These are phyloP conservation scores for Fraxinus excelsior DNA, from an alignment of 257 asterid genomes.

Conservation along the genomic window DNA sequence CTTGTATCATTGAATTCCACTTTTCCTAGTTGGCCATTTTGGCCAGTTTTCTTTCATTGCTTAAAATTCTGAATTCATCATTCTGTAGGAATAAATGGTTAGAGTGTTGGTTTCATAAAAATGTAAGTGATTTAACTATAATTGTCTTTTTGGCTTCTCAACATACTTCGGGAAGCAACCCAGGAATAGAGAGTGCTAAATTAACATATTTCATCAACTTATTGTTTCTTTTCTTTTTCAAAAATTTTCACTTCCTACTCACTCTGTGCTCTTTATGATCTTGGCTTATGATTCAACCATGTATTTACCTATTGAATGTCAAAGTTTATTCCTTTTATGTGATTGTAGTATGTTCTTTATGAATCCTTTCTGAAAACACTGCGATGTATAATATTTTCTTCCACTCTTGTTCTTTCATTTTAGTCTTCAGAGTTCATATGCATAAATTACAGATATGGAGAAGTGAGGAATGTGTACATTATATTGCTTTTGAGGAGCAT, in stretches of 20 bases:
- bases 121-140: neutral
- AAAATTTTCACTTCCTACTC: neutral
- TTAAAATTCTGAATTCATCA: constrained; percentile 11
- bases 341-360: neutral
- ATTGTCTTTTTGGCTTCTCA: constrained; percentile 15
- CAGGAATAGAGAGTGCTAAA: neutral
- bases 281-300: neutral
- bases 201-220: neutral
- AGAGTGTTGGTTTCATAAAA: neutral
- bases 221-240: neutral
- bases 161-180: neutral
- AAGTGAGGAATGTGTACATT: neutral
- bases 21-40: constrained; percentile 13
- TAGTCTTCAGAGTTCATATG: neutral
- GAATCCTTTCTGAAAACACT: neutral
- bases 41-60: constrained; percentile 19
- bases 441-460: constrained; percentile 14
- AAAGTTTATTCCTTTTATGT: neutral
- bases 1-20: neutral
- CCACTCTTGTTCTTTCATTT: neutral
- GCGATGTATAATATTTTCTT: neutral
- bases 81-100: neutral
- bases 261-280: neutral
- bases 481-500: neutral
- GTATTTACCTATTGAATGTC: neutral